Conservation (phyloP, 2,329 filamentous ascomycete genomes). For the Nemania sp. region DNA sequence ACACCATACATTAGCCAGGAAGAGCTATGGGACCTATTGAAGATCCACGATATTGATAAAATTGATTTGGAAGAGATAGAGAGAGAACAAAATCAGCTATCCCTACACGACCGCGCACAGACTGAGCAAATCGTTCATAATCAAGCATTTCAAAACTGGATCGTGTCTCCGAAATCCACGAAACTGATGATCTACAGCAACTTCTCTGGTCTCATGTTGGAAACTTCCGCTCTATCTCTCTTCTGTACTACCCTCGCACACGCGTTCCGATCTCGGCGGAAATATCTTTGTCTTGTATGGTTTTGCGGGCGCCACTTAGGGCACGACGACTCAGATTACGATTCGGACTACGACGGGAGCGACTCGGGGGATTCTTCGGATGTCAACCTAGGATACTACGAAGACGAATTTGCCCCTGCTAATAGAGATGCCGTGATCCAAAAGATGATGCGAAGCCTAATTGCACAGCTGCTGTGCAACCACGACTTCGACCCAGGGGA, state of each 20-base stretch:
- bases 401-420: slow-evolving; percentile 7
- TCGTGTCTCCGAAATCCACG: slow-evolving; percentile 11
- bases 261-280: slow-evolving; percentile 5
- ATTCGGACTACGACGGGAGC: not conserved
- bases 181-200: slow-evolving; percentile 14
- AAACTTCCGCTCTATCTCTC: slow-evolving; percentile 16
- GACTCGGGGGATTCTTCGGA: slow-evolving; percentile 11
- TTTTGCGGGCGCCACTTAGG: slow-evolving; percentile 15
- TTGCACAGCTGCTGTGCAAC: slow-evolving; percentile 17
- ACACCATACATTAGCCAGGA: slow-evolving; percentile 8
- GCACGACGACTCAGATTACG: not conserved
- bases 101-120: slow-evolving; percentile 1
- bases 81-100: not conserved
- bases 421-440: slow-evolving; percentile 4
- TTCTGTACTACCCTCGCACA: slow-evolving; percentile 14
- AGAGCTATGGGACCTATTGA: slow-evolving; percentile 4
- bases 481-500: slow-evolving; percentile 7
- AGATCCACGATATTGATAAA: slow-evolving; percentile 6
- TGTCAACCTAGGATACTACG: not conserved
- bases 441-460: slow-evolving; percentile 19
- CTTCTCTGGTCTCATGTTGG: not conserved
- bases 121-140: slow-evolving; percentile 18
- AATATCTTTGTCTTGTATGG: slow-evolving; percentile 15
- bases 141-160: slow-evolving; percentile 18
- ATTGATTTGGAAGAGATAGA: slow-evolving; percentile 11